Conservation (phyloP, 2,329 filamentous ascomycete genomes). For the Fusarium guadeloupense region DNA sequence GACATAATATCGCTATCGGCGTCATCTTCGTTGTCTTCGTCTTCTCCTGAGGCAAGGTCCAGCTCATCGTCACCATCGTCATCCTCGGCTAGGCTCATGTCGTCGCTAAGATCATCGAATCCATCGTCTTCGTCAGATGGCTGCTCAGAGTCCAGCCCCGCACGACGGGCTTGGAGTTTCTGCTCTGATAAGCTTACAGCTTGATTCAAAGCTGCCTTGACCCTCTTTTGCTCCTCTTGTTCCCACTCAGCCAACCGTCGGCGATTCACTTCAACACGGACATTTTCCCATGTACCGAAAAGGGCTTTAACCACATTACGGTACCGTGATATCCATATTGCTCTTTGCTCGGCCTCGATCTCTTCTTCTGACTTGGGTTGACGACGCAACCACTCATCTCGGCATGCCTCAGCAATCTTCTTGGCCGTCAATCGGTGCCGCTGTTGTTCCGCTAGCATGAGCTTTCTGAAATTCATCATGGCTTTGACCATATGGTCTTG, state of each 20-base stretch:
- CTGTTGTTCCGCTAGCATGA: slow-evolving; percentile 81
- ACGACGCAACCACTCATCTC: slow-evolving; percentile 76
- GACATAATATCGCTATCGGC: slow-evolving; percentile 65
- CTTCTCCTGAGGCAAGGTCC: slow-evolving; percentile 49
- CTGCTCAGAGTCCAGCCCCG: slow-evolving; percentile 63
- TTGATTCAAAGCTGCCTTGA: slow-evolving; percentile 75
- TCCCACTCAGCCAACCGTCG: slow-evolving; percentile 70
- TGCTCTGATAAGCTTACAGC: slow-evolving; percentile 77
- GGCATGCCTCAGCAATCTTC: slow-evolving; percentile 78
- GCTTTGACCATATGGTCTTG: slow-evolving; percentile 86
- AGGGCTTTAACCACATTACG: slow-evolving; percentile 72
- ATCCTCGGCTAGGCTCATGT: slow-evolving; percentile 50
- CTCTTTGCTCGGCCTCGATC: slow-evolving; percentile 79
- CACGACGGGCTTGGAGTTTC: slow-evolving; percentile 70
- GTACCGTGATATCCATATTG: slow-evolving; percentile 73
- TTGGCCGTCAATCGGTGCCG: slow-evolving; percentile 82
- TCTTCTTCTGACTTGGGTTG: slow-evolving; percentile 83
- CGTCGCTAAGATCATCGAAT: slow-evolving; percentile 59
- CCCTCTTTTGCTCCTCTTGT: slow-evolving; percentile 69
- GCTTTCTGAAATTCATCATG: slow-evolving; percentile 79
- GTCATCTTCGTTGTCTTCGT: slow-evolving; percentile 53
- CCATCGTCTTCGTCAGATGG: slow-evolving; percentile 56
- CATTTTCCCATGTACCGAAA: slow-evolving; percentile 70
- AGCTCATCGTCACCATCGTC: slow-evolving; percentile 44
- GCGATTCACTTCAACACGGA: slow-evolving; percentile 68